phyloP scores from a whole-genome alignment of 768 basidiomycete genomes.

The Hygrocybe punicea region DNA sequence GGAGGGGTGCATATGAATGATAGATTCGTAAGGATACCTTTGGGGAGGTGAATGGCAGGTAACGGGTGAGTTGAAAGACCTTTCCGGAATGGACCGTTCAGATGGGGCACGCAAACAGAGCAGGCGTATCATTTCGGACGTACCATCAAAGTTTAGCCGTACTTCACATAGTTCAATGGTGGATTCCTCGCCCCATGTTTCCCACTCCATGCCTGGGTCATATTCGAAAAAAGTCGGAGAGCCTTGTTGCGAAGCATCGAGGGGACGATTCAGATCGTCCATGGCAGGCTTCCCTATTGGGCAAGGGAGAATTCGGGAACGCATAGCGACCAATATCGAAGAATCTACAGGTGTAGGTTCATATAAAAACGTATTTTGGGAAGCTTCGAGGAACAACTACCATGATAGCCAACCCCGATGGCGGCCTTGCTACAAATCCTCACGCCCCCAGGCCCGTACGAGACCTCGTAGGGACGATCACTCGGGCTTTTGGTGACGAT shows the following conservation, averaged over 20 bases:
- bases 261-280: conserved; percentile 40
- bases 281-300: conserved; percentile 20
- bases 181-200: conserved; percentile 57
- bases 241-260: conserved; percentile 30
- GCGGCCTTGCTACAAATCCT: conserved; percentile 55
- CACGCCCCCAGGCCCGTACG: conserved; percentile 35
- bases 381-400: conserved; percentile 30
- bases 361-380: not conserved
- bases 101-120: conserved; percentile 1
- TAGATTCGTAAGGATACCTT: conserved; percentile 41
- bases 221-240: conserved; percentile 9
- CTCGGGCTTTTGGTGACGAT: conserved; percentile 35
- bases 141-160: conserved; percentile 47
- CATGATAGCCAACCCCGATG: conserved; percentile 58
- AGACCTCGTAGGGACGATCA: conserved; percentile 29
- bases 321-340: conserved; percentile 60
- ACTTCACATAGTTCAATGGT: conserved; percentile 62
- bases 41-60: conserved; percentile 41
- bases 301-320: conserved; percentile 50
- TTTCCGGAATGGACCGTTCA: conserved; percentile 19
- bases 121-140: conserved; percentile 39
- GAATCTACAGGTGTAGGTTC: conserved; percentile 33
- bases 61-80: conserved; percentile 45
- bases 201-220: conserved; percentile 42
- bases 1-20: conserved; percentile 45